These are phyloP conservation scores for Blastocystis sp. DNA, from an alignment of 352 stramenopile species.

Conservation along the genomic window DNA sequence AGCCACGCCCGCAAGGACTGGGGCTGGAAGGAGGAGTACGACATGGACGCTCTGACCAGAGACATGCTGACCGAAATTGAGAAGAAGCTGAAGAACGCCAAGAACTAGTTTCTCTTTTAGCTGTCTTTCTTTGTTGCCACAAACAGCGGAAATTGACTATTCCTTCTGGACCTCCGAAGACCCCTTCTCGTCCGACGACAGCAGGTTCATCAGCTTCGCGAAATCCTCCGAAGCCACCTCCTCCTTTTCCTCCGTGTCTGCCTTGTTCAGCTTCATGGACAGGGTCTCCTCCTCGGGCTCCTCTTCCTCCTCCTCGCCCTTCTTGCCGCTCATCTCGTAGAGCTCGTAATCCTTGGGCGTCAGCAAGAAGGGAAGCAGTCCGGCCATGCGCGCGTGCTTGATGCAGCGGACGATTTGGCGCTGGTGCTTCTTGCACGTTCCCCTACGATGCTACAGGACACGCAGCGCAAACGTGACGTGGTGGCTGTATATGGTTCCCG, in stretches of 20 bases:
- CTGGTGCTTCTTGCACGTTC: conserved; percentile 65
- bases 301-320: conserved; percentile 4
- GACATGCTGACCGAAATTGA: conserved; percentile 85
- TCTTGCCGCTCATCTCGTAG: background rate
- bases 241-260: background rate
- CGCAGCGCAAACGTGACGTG: conserved; percentile 9
- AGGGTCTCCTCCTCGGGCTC: background rate
- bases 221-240: conserved; percentile 46
- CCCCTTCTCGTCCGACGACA: conserved; percentile 20
- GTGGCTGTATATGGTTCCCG: conserved; percentile 54
- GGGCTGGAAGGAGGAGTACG: conserved; percentile 83
- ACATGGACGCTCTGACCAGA: conserved; percentile 82
- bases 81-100: conserved; percentile 75
- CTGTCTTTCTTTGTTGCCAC: too few species aligned
- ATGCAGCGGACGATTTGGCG: conserved; percentile 37
- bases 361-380: conserved; percentile 62
- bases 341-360: conserved; percentile 11
- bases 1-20: conserved; percentile 80
- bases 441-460: background rate
- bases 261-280: conserved; percentile 11
- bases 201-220: conserved; percentile 56
- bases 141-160: too few species aligned
- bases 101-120: conserved; percentile 14
- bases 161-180: too few species aligned
- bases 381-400: conserved; percentile 47